These are phyloP conservation scores for Calycina marina DNA, from an alignment of 2,329 filamentous ascomycete species.

Conservation along the genomic window DNA sequence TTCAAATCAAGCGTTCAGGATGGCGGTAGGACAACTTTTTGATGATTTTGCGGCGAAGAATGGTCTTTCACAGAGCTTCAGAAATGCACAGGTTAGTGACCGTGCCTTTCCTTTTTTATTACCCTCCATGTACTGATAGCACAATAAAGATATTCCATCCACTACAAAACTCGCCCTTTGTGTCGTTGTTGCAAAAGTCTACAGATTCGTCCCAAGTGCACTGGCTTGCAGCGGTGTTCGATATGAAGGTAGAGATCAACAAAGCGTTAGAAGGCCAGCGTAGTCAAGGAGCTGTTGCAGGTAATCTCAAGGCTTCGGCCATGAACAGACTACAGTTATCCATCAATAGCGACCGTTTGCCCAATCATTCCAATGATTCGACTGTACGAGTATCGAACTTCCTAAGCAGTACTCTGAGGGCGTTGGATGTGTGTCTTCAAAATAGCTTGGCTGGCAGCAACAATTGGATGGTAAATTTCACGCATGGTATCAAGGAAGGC, in stretches of 20 bases:
- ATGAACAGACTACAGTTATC: conserved; percentile 49
- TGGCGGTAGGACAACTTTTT: conserved; percentile 14
- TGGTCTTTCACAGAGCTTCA: conserved; percentile 18
- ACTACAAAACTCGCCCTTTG: conserved; percentile 40
- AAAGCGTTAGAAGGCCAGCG: conserved; percentile 28
- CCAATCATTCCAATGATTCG: conserved; percentile 44
- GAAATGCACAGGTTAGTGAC: conserved; percentile 30
- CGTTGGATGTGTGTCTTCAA: conserved; percentile 30
- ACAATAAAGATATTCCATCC: conserved; percentile 36
- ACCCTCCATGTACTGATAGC: conserved; percentile 21
- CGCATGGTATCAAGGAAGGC: not conserved
- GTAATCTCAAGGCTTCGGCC: conserved; percentile 32
- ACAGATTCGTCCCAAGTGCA: conserved; percentile 22
- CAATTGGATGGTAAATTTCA: conserved; percentile 17
- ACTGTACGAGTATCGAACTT: conserved; percentile 40
- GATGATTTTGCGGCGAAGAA: conserved; percentile 13
- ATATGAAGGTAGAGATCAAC: conserved; percentile 32
- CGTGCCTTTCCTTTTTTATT: conserved; percentile 15
- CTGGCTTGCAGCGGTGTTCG: conserved; percentile 39
- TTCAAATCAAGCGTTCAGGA: conserved; percentile 13
- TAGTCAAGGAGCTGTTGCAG: conserved; percentile 26
- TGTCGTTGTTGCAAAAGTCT: conserved; percentile 29
- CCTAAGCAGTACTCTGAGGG: conserved; percentile 28
- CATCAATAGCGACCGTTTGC: conserved; percentile 36
- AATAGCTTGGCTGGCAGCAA: conserved; percentile 15